Evolutionary conservation across 1,139 yeast species (phyloP).

Genomic region (Kazachstania sp.): DNA sequence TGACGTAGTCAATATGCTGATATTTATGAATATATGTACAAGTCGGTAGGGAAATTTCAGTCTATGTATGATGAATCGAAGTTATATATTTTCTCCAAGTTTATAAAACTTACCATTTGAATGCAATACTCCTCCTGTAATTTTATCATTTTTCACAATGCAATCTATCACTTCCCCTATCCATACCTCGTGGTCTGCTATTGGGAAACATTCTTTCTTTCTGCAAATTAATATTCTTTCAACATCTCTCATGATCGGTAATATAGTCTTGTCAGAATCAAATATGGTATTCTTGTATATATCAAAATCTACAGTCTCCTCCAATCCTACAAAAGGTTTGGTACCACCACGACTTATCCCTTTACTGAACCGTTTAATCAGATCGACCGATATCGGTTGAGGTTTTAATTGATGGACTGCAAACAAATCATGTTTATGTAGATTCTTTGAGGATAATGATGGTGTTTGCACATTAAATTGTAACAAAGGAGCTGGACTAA

Average conservation of each 20-base stretch:
- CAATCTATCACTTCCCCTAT: conserved; percentile 59
- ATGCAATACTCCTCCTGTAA: conserved; percentile 57
- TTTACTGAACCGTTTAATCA: conserved; percentile 55
- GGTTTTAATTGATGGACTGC: conserved; percentile 77
- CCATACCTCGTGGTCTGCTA: conserved; percentile 86
- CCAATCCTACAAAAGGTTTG: conserved; percentile 39
- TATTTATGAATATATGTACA: background rate
- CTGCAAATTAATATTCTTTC: conserved; percentile 61
- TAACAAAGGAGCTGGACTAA: conserved; percentile 61
- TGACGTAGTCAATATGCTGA: too few relatives aligned
- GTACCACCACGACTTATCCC: conserved; percentile 37
- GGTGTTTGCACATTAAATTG: conserved; percentile 82
- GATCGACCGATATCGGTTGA: conserved; percentile 38
- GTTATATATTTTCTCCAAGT: conserved; percentile 36
- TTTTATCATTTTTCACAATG: conserved; percentile 27
- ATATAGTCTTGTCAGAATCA: conserved; percentile 17
- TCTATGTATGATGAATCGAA: too few relatives aligned
- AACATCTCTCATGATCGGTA: conserved; percentile 55
- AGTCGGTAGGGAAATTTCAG: background rate
- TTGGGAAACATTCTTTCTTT: conserved; percentile 43
- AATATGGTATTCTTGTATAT: conserved; percentile 12
- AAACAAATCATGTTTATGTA: conserved; percentile 47
- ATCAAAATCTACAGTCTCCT: conserved; percentile 26
- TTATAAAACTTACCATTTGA: conserved; percentile 53
- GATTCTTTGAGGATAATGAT: conserved; percentile 58